Percentiles rank a stretch among this genome's conserved stretches.
These are phyloP conservation scores for Diospyros kaki DNA, from an alignment of 148 eudicot species.

Conservation along the genomic window DNA sequence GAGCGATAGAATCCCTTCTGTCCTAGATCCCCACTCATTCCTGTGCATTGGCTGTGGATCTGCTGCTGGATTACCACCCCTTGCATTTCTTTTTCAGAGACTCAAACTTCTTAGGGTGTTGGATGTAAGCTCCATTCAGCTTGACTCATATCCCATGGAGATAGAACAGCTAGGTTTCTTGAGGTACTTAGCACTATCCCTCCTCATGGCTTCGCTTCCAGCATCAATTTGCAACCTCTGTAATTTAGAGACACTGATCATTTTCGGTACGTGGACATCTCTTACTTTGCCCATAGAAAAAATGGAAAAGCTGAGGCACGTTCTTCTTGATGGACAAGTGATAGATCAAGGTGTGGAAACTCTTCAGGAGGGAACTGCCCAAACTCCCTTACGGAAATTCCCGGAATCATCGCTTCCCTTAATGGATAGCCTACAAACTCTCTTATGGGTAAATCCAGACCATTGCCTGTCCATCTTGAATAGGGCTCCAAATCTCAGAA, in stretches of 20 bases:
- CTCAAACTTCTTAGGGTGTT: constrained; percentile 19
- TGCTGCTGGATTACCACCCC: background rate
- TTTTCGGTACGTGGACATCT: background rate
- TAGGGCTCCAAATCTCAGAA: constrained; percentile 12
- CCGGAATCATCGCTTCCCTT: too few species aligned
- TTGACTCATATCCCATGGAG: background rate
- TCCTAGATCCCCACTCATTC: background rate
- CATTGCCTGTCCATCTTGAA: background rate
- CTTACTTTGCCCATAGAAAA: background rate
- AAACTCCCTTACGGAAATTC: too few species aligned
- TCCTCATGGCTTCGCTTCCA: background rate
- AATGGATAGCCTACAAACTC: constrained; percentile 13
- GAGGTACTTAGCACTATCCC: constrained; percentile 13
- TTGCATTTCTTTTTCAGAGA: background rate
- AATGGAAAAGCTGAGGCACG: constrained; percentile 19
- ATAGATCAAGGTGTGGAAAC: too few species aligned
- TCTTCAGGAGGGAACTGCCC: too few species aligned
- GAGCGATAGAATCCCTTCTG: background rate
- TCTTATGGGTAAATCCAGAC: background rate
- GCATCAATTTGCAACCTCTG: constrained; percentile 6
- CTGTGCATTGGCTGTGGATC: background rate
- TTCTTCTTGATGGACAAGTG: background rate
- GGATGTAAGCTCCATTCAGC: background rate
- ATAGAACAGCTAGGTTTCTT: constrained; percentile 2
- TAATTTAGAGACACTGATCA: constrained; percentile 16